Conservation (phyloP, 257 asterid genomes). For the Petunia secreta region DNA sequence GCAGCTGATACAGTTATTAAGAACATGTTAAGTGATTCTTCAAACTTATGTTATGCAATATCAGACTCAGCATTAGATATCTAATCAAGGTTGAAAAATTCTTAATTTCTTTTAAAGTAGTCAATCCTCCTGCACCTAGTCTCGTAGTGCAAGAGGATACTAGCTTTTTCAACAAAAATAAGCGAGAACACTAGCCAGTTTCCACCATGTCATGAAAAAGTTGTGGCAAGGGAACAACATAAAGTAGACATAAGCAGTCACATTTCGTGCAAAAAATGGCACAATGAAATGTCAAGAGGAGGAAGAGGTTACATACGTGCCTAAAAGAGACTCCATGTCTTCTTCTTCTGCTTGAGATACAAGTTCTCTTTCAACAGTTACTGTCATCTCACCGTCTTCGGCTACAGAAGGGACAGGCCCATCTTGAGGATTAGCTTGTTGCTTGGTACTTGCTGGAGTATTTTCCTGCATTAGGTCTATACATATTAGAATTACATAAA, state of each 20-base stretch:
- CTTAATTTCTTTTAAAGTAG: not conserved
- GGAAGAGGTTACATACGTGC: slow-evolving; percentile 71
- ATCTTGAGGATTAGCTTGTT: slow-evolving; percentile 52
- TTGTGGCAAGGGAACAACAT: slow-evolving; percentile 9
- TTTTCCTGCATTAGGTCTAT: slow-evolving; percentile 62
- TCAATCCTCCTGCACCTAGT: not conserved
- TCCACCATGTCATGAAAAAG: slow-evolving; percentile 6
- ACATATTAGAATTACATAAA: slow-evolving; percentile 24
- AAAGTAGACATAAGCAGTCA: slow-evolving; percentile 1
- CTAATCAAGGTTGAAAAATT: slow-evolving; percentile 17
- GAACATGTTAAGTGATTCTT: slow-evolving; percentile 15
- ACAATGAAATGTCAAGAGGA: slow-evolving; percentile 16
- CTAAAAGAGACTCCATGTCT: slow-evolving; percentile 99
- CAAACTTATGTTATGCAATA: not conserved
- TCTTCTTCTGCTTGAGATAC: slow-evolving; percentile 98
- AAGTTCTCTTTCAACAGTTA: slow-evolving; percentile 95
- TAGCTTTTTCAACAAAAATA: not conserved
- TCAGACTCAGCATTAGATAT: slow-evolving; percentile 15
- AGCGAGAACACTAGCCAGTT: not conserved
- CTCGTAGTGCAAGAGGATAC: not conserved
- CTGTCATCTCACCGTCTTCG: slow-evolving; percentile 70
- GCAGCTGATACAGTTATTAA: not conserved
- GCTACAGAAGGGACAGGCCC: slow-evolving; percentile 42
- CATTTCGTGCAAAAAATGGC: not conserved
- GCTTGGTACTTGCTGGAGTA: slow-evolving; percentile 61